Percentiles rank a stretch among this genome's conserved stretches.
These are phyloP conservation scores for Primulina huaijiensis DNA, from an alignment of 257 asterid species.

Conservation along the genomic window DNA sequence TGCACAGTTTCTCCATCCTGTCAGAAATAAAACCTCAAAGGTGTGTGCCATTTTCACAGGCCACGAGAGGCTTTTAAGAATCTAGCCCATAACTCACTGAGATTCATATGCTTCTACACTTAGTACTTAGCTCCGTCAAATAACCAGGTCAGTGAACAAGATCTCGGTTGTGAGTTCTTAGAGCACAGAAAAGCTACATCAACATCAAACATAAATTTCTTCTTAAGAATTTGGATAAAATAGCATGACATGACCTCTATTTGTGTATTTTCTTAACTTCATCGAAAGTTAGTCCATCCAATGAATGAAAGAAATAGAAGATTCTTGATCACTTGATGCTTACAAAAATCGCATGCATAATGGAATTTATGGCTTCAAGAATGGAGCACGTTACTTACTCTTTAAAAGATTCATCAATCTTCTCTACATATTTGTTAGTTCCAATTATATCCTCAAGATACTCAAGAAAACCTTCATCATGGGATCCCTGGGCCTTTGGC, in stretches of 20 bases:
- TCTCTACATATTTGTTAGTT: conserved; percentile 90
- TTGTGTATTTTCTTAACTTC: conserved; percentile 15
- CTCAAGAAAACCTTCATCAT: conserved; percentile 98
- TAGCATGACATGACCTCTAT: neutral
- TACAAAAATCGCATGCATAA: conserved; percentile 3
- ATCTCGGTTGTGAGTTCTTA: neutral
- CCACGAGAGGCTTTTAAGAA: neutral
- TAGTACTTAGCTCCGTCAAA: neutral
- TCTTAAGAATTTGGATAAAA: neutral
- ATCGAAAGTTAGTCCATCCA: neutral
- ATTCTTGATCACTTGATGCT: neutral
- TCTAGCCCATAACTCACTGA: neutral
- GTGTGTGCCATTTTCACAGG: neutral
- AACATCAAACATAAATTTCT: too few species aligned
- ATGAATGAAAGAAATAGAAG: conserved; percentile 1
- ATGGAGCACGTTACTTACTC: conserved; percentile 52
- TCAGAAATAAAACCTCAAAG: neutral
- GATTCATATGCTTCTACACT: neutral
- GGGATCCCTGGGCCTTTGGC: conserved; percentile 98
- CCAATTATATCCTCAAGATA: conserved; percentile 98
- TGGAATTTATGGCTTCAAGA: conserved; percentile 10
- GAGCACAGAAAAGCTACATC: neutral
- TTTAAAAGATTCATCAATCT: conserved; percentile 85
- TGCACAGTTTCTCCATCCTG: neutral
- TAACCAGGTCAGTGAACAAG: neutral